A percentile compares a stretch with the other conserved stretches of the same genome.
These are phyloP conservation scores for Nitzschia sp. DNA, from an alignment of 108 stramenopile genomes.

Conservation along the genomic window DNA sequence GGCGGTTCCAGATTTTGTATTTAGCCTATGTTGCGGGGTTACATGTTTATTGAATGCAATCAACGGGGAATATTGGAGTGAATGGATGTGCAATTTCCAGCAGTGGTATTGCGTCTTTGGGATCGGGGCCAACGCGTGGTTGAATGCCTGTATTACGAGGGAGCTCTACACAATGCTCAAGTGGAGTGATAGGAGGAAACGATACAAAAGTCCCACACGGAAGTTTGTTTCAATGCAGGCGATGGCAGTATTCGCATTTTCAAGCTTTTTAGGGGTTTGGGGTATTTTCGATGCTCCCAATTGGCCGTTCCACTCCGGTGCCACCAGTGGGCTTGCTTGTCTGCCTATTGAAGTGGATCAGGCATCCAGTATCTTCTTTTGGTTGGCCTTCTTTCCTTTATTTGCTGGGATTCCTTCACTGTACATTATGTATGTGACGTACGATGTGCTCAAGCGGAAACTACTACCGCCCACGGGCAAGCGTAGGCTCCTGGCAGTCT, in stretches of 20 bases:
- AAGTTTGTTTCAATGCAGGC: neutral
- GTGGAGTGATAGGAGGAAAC: neutral
- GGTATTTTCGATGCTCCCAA: neutral
- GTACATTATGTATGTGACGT: constrained; percentile 6
- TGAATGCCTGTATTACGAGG: constrained; percentile 1
- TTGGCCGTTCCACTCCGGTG: constrained; percentile 7
- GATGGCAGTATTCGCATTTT: constrained; percentile 1
- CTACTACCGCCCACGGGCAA: constrained; percentile 20
- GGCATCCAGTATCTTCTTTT: constrained; percentile 12
- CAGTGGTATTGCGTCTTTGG: constrained; percentile 27
- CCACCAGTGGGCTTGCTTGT: constrained; percentile 11
- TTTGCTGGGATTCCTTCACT: constrained; percentile 11
- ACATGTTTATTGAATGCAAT: constrained; percentile 20
- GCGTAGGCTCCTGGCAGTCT: constrained; percentile 12
- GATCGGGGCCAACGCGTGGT: constrained; percentile 14
- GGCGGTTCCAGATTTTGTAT: constrained; percentile 28
- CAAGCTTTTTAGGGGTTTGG: neutral
- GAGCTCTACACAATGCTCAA: constrained; percentile 13
- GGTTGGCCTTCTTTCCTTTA: constrained; percentile 19
- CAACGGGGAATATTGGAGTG: constrained; percentile 7
- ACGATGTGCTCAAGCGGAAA: neutral
- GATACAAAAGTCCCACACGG: constrained; percentile 5
- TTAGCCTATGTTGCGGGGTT: constrained; percentile 15
- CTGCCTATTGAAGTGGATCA: constrained; percentile 13
- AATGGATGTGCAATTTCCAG: constrained; percentile 15